Percentiles rank a stretch among this genome's conserved stretches.
phyloP scores from a whole-genome alignment of 2,329 filamentous ascomycete species.

The Penicillium hordei region DNA sequence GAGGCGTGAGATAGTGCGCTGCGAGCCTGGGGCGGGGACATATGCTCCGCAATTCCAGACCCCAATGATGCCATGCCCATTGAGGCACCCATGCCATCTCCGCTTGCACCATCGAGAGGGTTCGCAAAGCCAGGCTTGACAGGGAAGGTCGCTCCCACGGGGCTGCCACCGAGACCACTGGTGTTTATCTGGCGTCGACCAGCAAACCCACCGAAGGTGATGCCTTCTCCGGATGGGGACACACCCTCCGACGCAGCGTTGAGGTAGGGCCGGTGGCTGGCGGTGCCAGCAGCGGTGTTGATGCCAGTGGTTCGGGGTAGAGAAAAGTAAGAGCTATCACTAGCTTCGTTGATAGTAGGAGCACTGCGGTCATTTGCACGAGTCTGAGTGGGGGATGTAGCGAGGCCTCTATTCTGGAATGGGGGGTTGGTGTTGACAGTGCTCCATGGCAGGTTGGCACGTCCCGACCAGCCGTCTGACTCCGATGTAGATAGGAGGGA shows the following conservation, averaged over 20 bases:
- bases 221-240: constrained; percentile 36
- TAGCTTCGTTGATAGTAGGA: constrained; percentile 43
- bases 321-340: constrained; percentile 50
- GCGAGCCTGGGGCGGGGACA: constrained; percentile 27
- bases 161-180: constrained; percentile 33
- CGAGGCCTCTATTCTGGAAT: constrained; percentile 44
- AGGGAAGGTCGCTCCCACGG: constrained; percentile 32
- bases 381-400: constrained; percentile 59
- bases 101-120: constrained; percentile 30
- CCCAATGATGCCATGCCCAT: constrained; percentile 34
- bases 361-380: constrained; percentile 50
- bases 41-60: constrained; percentile 30
- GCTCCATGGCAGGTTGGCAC: constrained; percentile 60
- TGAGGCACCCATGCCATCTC: constrained; percentile 31
- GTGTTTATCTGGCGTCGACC: constrained; percentile 34
- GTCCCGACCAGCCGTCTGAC: constrained; percentile 61
- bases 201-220: constrained; percentile 32
- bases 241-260: constrained; percentile 35
- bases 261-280: constrained; percentile 36
- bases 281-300: constrained; percentile 29
- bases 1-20: constrained; percentile 35
- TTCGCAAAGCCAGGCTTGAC: constrained; percentile 33
- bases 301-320: constrained; percentile 48
- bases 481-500: constrained; percentile 69
- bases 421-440: constrained; percentile 44